A percentile compares a stretch with the other conserved stretches of the same genome.
These are phyloP conservation scores for Grammothele lineata DNA, from an alignment of 768 basidiomycete species.

Conservation along the genomic window DNA sequence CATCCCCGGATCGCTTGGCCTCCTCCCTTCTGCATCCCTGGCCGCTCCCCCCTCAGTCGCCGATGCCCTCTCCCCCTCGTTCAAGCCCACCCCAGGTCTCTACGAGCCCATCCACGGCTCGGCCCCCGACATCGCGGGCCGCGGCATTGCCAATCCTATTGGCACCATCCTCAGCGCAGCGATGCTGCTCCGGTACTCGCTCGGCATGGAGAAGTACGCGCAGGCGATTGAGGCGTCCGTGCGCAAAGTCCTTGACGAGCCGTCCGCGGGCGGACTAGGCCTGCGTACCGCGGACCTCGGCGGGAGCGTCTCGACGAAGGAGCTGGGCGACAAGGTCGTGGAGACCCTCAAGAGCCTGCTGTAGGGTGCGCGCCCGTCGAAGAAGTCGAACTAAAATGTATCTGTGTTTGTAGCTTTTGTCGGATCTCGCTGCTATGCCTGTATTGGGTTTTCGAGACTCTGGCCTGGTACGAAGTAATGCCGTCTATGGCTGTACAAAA, in stretches of 20 bases:
- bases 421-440: too few relatives aligned
- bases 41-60: constrained; percentile 72
- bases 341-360: constrained; percentile 62
- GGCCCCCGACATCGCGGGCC: constrained; percentile 92
- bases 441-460: too few relatives aligned
- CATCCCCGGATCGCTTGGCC: constrained; percentile 94
- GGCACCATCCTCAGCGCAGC: constrained; percentile 96
- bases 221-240: constrained; percentile 88
- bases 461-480: too few relatives aligned
- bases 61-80: constrained; percentile 43
- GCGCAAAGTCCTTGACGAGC: constrained; percentile 75
- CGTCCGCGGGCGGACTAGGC: constrained; percentile 66
- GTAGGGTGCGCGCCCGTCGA: constrained; percentile 23
- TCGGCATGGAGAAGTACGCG: constrained; percentile 83
- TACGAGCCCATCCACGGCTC: constrained; percentile 99
- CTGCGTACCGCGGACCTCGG: constrained; percentile 85
- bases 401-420: too few relatives aligned
- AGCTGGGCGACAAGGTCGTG: constrained; percentile 82
- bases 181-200: constrained; percentile 93
- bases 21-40: constrained; percentile 94
- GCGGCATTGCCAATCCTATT: constrained; percentile 88
- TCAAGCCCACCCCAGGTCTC: constrained; percentile 78
- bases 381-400: too few relatives aligned
- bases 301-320: constrained; percentile 67
- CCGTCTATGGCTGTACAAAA: too few relatives aligned